These are phyloP conservation scores for Pterulicium gracile DNA, from an alignment of 1,284 basidiomycete genomes.

Conservation along the genomic window DNA sequence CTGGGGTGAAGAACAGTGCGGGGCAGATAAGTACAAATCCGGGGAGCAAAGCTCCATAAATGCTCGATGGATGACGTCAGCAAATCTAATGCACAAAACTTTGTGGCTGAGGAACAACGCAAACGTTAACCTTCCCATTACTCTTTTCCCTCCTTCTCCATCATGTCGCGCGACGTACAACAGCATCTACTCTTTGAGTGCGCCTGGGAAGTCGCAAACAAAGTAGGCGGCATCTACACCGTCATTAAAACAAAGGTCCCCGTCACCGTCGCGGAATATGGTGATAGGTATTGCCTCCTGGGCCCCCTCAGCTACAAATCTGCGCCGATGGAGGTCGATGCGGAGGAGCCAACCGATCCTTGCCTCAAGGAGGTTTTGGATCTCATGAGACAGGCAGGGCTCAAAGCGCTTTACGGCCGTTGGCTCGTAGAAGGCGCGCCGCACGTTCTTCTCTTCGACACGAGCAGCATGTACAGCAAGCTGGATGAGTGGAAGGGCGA, in stretches of 20 bases:
- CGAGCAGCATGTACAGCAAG: slow-evolving; percentile 76
- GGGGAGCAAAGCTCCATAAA: too few species aligned
- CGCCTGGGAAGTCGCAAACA: slow-evolving; percentile 94
- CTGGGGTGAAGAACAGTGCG: too few species aligned
- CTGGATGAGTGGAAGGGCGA: slow-evolving; percentile 99
- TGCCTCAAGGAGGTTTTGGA: slow-evolving; percentile 64
- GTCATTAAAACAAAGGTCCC: slow-evolving; percentile 99
- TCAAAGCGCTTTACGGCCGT: slow-evolving; percentile 90
- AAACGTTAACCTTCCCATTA: not conserved
- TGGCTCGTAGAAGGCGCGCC: slow-evolving; percentile 98
- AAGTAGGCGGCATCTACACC: slow-evolving; percentile 98
- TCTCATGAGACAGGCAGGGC: slow-evolving; percentile 77
- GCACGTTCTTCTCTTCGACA: slow-evolving; percentile 91
- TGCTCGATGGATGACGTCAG: too few species aligned
- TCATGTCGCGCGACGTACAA: slow-evolving; percentile 53
- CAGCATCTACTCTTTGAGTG: slow-evolving; percentile 79
- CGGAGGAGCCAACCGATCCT: slow-evolving; percentile 74
- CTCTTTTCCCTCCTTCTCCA: not conserved
- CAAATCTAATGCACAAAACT: too few species aligned
- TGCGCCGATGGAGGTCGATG: slow-evolving; percentile 97
- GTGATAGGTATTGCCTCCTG: slow-evolving; percentile 87
- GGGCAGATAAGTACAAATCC: too few species aligned
- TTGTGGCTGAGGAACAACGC: too few species aligned
- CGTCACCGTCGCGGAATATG: slow-evolving; percentile 90
- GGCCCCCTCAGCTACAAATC: slow-evolving; percentile 96